phyloP scores from a whole-genome alignment of 306 rosid genomes.

The Dalbergia cultrata region DNA sequence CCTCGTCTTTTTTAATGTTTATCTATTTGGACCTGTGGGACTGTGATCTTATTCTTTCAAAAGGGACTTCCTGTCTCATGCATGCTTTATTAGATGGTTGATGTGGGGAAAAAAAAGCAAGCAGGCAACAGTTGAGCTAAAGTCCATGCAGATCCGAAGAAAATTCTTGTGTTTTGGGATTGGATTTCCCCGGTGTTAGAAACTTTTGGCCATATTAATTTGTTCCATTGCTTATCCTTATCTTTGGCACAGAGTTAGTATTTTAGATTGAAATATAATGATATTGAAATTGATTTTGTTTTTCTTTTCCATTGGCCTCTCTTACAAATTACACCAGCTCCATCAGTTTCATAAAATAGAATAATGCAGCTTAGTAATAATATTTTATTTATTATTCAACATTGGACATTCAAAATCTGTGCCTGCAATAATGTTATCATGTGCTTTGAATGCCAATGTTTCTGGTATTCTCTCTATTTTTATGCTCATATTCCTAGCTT shows the following conservation, averaged over 20 bases:
- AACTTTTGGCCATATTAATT: constrained; percentile 8
- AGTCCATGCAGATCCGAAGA: constrained; percentile 21
- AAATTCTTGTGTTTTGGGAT: constrained; percentile 6
- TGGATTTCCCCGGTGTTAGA: constrained; percentile 6
- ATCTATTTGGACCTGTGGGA: too few species aligned
- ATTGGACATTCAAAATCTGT: constrained; percentile 25
- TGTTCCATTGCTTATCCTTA: constrained; percentile 6
- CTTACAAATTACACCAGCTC: constrained; percentile 16
- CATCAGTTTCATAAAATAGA: constrained; percentile 2
- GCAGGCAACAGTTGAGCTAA: neutral
- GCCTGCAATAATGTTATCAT: neutral
- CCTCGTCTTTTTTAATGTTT: neutral
- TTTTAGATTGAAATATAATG: constrained; percentile 5
- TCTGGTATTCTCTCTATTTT: neutral
- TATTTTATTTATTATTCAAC: neutral
- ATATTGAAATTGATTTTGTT: constrained; percentile 32
- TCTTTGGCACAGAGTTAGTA: constrained; percentile 10
- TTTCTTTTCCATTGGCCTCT: constrained; percentile 31
- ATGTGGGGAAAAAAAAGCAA: neutral
- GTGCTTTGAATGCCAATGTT: neutral
- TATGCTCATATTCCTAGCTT: constrained; percentile 15
- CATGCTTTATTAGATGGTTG: constrained; percentile 24
- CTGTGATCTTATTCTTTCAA: neutral
- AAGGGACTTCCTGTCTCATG: constrained; percentile 23
- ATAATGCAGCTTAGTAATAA: neutral